phyloP scores from a whole-genome alignment of 208 protist species.

The Wallacemonas sp. region DNA sequence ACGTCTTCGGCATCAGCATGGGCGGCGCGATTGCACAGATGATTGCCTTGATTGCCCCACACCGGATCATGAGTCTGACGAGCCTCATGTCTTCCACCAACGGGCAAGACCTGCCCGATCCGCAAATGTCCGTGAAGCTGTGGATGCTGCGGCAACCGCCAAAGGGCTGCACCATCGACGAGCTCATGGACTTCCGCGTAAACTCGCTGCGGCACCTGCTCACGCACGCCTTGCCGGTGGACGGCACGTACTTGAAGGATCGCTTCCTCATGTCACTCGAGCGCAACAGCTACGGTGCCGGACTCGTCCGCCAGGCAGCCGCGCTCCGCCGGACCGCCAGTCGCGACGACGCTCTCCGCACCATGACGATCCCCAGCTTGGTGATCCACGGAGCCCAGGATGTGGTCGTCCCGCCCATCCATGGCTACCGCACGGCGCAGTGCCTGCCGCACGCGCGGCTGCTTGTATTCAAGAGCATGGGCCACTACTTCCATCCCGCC shows the following conservation, averaged over 20 bases:
- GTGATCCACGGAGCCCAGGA: conserved; percentile 80
- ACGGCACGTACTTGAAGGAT: conserved; percentile 60
- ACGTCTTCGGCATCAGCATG: conserved; percentile 85
- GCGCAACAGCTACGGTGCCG: conserved; percentile 57
- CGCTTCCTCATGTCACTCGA: conserved; percentile 61
- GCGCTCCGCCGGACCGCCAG: conserved; percentile 50
- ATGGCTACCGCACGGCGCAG: conserved; percentile 75
- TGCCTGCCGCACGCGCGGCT: conserved; percentile 57
- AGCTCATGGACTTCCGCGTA: conserved; percentile 76
- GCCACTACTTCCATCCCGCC: conserved; percentile 83
- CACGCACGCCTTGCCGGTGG: conserved; percentile 44
- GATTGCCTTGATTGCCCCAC: conserved; percentile 52
- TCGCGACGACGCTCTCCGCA: conserved; percentile 51
- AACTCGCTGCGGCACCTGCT: conserved; percentile 53
- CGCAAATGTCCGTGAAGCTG: conserved; percentile 72
- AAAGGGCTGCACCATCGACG: conserved; percentile 50
- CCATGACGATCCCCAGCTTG: conserved; percentile 47
- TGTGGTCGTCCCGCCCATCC: conserved; percentile 63
- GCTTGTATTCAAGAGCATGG: conserved; percentile 75
- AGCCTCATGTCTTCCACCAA: conserved; percentile 85
- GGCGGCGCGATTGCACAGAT: conserved; percentile 80
- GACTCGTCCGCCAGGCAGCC: conserved; percentile 69
- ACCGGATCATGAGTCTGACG: conserved; percentile 60
- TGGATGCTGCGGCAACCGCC: conserved; percentile 74
- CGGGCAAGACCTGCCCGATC: conserved; percentile 62